Evolutionary conservation across 164 flowering plant genomes (phyloP).

Genomic region (Tetrastigma voinierianum): DNA sequence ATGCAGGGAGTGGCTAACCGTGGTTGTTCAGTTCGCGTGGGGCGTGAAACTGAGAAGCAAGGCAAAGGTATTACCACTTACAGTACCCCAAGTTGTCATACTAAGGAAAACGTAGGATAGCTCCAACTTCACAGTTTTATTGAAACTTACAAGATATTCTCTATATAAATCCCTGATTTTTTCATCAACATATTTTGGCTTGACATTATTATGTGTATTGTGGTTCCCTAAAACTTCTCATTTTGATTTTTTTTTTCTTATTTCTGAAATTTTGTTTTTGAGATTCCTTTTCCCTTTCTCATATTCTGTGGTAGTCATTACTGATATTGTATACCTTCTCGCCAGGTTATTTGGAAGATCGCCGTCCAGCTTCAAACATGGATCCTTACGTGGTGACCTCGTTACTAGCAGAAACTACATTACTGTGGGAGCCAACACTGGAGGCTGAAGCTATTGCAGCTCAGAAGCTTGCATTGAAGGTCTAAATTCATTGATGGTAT

Average conservation of each 20-base stretch:
- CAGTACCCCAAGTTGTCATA: background rate
- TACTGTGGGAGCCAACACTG: slow-evolving; percentile 88
- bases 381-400: slow-evolving; percentile 90
- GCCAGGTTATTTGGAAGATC: slow-evolving; percentile 91
- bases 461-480: slow-evolving; percentile 75
- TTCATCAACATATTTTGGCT: no score
- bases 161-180: no score
- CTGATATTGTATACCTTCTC: slow-evolving; percentile 5
- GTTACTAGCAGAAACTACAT: slow-evolving; percentile 80
- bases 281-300: background rate
- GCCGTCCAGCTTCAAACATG: slow-evolving; percentile 99
- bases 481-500: slow-evolving; percentile 23
- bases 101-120: no score
- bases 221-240: no score
- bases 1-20: slow-evolving; percentile 96
- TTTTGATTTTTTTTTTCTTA: no score
- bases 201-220: no score
- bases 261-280: no score
- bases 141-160: no score
- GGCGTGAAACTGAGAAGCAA: slow-evolving; percentile 88
- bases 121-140: no score
- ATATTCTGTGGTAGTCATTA: no score
- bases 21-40: slow-evolving; percentile 95
- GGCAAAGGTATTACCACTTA: slow-evolving; percentile 68
- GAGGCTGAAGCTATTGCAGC: slow-evolving; percentile 97